phyloP scores from a whole-genome alignment of 164 flowering plant species.

The Chimonanthus praecox region DNA sequence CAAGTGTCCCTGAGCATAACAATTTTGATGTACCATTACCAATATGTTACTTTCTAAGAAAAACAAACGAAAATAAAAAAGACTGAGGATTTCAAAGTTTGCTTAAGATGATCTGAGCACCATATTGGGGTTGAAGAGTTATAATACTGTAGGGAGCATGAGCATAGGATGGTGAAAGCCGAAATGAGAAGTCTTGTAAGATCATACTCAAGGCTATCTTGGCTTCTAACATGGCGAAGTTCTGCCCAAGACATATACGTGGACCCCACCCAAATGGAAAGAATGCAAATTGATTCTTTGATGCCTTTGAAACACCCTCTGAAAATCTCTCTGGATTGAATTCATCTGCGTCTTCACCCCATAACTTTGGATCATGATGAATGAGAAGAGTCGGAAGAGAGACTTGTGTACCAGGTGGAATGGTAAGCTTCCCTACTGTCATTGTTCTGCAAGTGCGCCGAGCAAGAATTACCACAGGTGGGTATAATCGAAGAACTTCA shows the following conservation, averaged over 20 bases:
- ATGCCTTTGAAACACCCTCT: too few species aligned
- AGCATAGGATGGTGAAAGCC: too few species aligned
- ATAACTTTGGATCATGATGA: too few species aligned
- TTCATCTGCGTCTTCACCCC: too few species aligned
- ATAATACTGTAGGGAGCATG: not conserved
- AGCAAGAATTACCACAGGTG: not conserved
- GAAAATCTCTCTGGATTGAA: too few species aligned
- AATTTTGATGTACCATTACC: too few species aligned
- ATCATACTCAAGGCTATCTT: constrained; percentile 7
- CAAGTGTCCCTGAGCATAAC: too few species aligned
- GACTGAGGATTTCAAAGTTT: not conserved
- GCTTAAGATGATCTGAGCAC: not conserved
- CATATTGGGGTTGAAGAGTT: not conserved
- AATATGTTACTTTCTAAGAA: too few species aligned
- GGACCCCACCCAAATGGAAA: constrained; percentile 8
- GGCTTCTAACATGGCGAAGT: constrained; percentile 1
- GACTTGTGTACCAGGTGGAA: not conserved
- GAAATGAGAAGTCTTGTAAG: constrained; percentile 1
- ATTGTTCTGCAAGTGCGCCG: not conserved
- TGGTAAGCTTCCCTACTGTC: constrained; percentile 1
- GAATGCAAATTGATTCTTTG: not conserved
- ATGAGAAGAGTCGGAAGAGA: not conserved
- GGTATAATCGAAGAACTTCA: not conserved
- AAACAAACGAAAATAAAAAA: too few species aligned
- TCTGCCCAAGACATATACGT: constrained; percentile 7